Evolutionary conservation across 371 early-diverging fungal genomes (phyloP), one percentile per base, ranked within the genome.

Genomic region (Thermomucor indicae-seudaticae): DNA sequence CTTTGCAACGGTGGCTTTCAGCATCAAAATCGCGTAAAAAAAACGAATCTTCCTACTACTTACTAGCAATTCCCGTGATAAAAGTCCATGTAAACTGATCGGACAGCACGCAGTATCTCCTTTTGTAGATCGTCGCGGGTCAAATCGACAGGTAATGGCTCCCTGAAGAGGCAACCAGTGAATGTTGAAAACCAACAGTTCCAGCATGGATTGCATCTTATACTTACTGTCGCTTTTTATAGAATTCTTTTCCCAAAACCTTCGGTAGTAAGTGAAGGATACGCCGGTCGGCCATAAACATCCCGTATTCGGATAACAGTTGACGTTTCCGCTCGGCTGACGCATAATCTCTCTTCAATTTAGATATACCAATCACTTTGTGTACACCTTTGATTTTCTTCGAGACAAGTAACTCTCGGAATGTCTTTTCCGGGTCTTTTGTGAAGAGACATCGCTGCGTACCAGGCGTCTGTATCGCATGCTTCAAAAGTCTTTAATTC

Each of bases 221-320:
- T 12, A 51, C 65, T 55, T 74, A 87, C 89, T 89, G 94, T 78
- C 92, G 90, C 67, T 85, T 86, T 58, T 78, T 65, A 61, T 89
- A 96, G 52, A 96, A 91, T 49, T 84, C 79, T 64, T 86, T 90
- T 12, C 96, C 95, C 28, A 97, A 62, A n/a, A 88, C 39, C 52
- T 81, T 78, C 8, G 93, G 91, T 51, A 97, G 69, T 11, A 83
- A 63, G 29, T 78, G 69, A 16, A 91, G 45, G 16, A 95, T 71
- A 3, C 88, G 79, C 17, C 87, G 86, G 74, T 96, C 96, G 3
- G 91, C 84, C 47, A 93, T 57, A 60, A 97, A 96, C 60, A 93
- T 68, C 43, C 89, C 89, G 58, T 88, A 95, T 3, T 81, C 66
- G 12, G 72, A 66, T 50, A 84, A 72, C 32, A 97, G 72, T 51